phyloP scores from a whole-genome alignment of 257 asterid species.

The Paraleonurus japonicus region DNA sequence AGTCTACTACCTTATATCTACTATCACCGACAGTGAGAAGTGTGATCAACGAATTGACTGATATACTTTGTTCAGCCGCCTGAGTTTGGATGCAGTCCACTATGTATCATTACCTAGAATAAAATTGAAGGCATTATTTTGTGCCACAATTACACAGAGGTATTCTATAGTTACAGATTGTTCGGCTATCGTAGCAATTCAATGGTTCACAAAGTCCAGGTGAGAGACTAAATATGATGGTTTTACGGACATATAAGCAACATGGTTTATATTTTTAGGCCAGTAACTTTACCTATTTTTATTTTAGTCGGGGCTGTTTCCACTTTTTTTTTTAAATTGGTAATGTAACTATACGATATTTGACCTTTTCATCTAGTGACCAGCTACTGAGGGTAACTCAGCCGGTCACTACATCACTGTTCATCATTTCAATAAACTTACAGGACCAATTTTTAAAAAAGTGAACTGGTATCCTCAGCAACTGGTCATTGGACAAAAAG shows the following conservation, averaged over 20 bases:
- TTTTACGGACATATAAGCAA: neutral
- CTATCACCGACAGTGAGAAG: neutral
- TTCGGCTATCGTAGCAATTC: conserved; percentile 20
- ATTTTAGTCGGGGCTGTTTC: no score
- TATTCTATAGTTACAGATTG: neutral
- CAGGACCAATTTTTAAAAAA: no score
- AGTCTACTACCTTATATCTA: conserved; percentile 6
- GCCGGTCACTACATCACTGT: no score
- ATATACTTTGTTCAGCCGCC: neutral
- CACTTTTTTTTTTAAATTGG: no score
- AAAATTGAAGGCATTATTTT: neutral
- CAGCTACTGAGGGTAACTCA: no score
- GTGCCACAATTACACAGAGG: neutral
- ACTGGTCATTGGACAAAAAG: no score
- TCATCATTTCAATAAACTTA: no score
- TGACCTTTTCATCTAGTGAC: no score
- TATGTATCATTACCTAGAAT: neutral
- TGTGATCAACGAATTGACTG: neutral
- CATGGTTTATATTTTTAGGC: no score
- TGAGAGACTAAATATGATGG: neutral
- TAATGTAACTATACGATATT: no score
- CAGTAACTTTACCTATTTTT: no score
- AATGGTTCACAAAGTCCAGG: neutral
- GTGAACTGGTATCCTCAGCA: no score
- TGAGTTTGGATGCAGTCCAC: conserved; percentile 15